Conservation (phyloP, 768 basidiomycete species). For the Podaxis sp. region DNA sequence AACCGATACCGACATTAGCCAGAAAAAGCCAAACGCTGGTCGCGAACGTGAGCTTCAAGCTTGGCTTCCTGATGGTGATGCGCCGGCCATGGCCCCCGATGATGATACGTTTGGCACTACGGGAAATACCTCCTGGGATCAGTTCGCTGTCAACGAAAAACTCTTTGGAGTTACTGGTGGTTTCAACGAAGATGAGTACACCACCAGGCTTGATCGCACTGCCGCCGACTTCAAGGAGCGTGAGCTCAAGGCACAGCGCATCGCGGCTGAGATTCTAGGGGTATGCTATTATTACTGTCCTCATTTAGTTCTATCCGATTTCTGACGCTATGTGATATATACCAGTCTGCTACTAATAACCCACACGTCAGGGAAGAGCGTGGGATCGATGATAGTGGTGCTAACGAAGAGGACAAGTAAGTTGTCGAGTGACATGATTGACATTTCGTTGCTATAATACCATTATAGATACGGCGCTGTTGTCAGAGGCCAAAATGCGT, state of each 20-base stretch:
- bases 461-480: constrained; percentile 84
- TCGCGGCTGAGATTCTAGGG: constrained; percentile 89
- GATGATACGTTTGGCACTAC: constrained; percentile 73
- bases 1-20: constrained; percentile 77
- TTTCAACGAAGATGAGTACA: constrained; percentile 94
- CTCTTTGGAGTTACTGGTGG: constrained; percentile 89
- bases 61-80: constrained; percentile 57
- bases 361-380: constrained; percentile 92
- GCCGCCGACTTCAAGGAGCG: constrained; percentile 86
- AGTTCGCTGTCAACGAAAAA: constrained; percentile 91
- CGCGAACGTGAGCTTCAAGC: constrained; percentile 81
- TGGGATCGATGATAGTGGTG: constrained; percentile 66
- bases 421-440: constrained; percentile 22
- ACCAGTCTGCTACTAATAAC: constrained; percentile 64
- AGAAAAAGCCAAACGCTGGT: constrained; percentile 40
- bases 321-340: constrained; percentile 8
- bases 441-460: constrained; percentile 22
- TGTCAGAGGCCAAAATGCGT: constrained; percentile 82
- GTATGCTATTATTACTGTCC: constrained; percentile 41
- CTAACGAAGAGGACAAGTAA: constrained; percentile 96
- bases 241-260: constrained; percentile 81
- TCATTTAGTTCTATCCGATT: neutral
- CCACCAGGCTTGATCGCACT: constrained; percentile 85
- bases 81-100: constrained; percentile 25
- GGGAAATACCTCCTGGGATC: constrained; percentile 69